Conservation (phyloP, 1,284 basidiomycete species). For the Ustilago lituana region DNA sequence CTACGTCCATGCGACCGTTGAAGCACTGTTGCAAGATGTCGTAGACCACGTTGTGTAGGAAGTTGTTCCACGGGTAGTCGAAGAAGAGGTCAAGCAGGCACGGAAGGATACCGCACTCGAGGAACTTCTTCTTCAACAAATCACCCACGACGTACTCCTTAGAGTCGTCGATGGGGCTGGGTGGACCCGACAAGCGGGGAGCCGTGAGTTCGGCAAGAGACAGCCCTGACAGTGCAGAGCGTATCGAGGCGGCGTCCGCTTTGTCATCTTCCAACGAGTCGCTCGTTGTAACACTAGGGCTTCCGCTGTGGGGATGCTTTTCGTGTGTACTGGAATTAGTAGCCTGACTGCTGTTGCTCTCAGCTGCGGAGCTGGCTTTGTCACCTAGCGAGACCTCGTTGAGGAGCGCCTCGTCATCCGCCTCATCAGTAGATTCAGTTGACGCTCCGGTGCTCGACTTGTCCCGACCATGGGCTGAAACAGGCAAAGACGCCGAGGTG, state of each 20-base stretch:
- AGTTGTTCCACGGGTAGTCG: slow-evolving; percentile 96
- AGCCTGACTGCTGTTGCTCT: slow-evolving; percentile 2
- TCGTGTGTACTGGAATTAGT: background rate
- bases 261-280: slow-evolving; percentile 31
- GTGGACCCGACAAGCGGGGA: slow-evolving; percentile 48
- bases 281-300: slow-evolving; percentile 25
- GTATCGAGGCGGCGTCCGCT: slow-evolving; percentile 40
- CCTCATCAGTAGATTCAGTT: slow-evolving; percentile 55
- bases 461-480: slow-evolving; percentile 33
- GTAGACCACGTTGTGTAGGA: slow-evolving; percentile 95
- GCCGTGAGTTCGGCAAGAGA: slow-evolving; percentile 60
- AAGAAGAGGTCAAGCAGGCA: slow-evolving; percentile 77
- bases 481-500: background rate
- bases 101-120: slow-evolving; percentile 61
- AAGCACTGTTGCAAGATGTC: slow-evolving; percentile 95
- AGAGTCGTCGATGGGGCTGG: slow-evolving; percentile 53
- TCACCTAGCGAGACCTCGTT: slow-evolving; percentile 53
- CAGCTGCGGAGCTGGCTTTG: slow-evolving; percentile 12
- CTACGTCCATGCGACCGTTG: slow-evolving; percentile 77
- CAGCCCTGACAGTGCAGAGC: slow-evolving; percentile 56
- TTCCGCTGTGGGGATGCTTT: slow-evolving; percentile 10
- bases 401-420: slow-evolving; percentile 59
- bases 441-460: slow-evolving; percentile 45
- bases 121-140: slow-evolving; percentile 62
- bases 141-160: slow-evolving; percentile 60